phyloP scores from a whole-genome alignment of 441 rosid species.

The Euphorbia corollata region DNA sequence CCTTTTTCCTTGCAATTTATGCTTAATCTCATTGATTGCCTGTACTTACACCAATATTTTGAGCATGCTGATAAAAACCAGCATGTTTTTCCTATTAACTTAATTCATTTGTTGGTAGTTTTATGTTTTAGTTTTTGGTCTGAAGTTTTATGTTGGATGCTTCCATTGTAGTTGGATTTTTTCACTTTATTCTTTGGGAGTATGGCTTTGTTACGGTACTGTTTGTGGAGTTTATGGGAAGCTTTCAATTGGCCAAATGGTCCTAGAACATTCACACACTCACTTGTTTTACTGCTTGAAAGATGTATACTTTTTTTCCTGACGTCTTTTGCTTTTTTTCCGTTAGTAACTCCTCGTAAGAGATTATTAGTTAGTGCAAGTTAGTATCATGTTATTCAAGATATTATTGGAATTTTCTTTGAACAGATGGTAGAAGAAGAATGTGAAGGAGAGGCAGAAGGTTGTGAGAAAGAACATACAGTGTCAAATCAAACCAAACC shows the following conservation, averaged over 20 bases:
- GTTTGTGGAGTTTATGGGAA: background rate
- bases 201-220: background rate
- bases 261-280: background rate
- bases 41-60: background rate
- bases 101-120: background rate
- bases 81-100: background rate
- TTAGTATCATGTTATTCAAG: constrained; percentile 11
- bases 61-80: background rate
- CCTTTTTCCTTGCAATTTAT: constrained; percentile 8
- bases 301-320: background rate
- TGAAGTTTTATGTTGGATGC: background rate
- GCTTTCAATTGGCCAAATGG: background rate
- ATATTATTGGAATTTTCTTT: constrained; percentile 24
- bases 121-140: background rate
- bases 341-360: background rate
- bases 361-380: constrained; percentile 6
- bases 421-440: constrained; percentile 38
- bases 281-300: background rate
- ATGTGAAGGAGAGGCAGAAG: constrained; percentile 27
- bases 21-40: constrained; percentile 5
- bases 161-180: background rate
- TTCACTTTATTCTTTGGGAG: background rate
- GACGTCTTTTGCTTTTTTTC: background rate
- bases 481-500: constrained; percentile 26
- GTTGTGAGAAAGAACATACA: constrained; percentile 27